phyloP scores from a whole-genome alignment of 2,329 filamentous ascomycete genomes.

The Cadophora luteo-olivacea region DNA sequence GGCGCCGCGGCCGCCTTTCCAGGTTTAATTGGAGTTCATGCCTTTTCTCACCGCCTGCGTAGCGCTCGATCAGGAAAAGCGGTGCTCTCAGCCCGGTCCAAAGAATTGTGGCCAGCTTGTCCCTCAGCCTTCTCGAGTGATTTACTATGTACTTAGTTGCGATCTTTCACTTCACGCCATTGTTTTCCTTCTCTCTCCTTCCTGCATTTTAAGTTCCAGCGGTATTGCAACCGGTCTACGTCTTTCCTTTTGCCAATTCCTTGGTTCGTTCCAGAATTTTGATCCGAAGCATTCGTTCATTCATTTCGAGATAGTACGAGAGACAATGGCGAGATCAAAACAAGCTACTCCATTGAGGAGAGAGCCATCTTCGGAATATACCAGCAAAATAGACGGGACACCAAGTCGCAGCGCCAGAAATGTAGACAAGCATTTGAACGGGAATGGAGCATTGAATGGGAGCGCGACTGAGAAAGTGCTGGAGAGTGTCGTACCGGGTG shows the following conservation, averaged over 20 bases:
- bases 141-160: background rate
- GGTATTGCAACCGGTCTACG: too few species aligned
- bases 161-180: slow-evolving; percentile 4
- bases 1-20: background rate
- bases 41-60: slow-evolving; percentile 9
- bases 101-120: slow-evolving; percentile 29
- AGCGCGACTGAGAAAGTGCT: slow-evolving; percentile 41
- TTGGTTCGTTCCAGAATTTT: background rate
- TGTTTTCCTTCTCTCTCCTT: slow-evolving; percentile 8
- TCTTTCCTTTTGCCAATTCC: slow-evolving; percentile 4
- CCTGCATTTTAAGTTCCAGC: background rate
- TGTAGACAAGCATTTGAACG: slow-evolving; percentile 43
- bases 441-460: slow-evolving; percentile 36
- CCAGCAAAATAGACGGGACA: slow-evolving; percentile 54
- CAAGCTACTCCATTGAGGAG: slow-evolving; percentile 69
- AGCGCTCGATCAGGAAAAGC: slow-evolving; percentile 21
- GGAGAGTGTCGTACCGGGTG: slow-evolving; percentile 43
- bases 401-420: slow-evolving; percentile 43
- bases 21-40: background rate
- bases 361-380: slow-evolving; percentile 70
- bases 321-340: slow-evolving; percentile 74
- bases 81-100: slow-evolving; percentile 17
- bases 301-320: background rate
- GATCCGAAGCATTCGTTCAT: background rate
- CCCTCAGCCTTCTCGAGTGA: slow-evolving; percentile 20